These are phyloP conservation scores for Trypanosomatidae sp. DNA, from an alignment of 208 protist genomes.

Conservation along the genomic window DNA sequence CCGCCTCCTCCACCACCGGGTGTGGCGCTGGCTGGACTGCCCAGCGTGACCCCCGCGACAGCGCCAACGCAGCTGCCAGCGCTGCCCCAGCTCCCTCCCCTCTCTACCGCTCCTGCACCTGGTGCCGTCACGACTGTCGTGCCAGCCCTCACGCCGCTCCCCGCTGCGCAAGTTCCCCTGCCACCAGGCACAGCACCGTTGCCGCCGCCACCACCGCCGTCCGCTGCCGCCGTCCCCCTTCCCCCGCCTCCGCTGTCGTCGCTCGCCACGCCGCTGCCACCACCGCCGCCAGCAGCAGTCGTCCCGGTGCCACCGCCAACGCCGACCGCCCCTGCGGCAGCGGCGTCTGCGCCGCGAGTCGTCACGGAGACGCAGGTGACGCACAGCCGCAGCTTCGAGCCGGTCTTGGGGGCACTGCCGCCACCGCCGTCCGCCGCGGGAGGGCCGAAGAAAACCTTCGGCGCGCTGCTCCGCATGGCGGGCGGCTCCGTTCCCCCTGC, in stretches of 20 bases:
- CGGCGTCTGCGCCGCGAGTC: not conserved
- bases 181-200: not conserved
- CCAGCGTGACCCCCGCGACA: no score
- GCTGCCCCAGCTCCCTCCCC: no score
- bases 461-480: slow-evolving; percentile 5
- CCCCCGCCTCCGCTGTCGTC: slow-evolving; percentile 1
- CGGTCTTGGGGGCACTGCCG: slow-evolving; percentile 23
- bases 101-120: no score
- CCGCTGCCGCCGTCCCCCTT: slow-evolving; percentile 1
- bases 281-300: not conserved
- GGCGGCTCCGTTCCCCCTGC: not conserved
- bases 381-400: slow-evolving; percentile 43
- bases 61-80: no score
- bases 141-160: not conserved
- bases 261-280: not conserved
- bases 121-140: no score
- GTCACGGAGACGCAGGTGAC: slow-evolving; percentile 22
- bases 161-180: not conserved
- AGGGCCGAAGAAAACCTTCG: slow-evolving; percentile 11
- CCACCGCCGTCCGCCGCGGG: slow-evolving; percentile 34
- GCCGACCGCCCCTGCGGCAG: not conserved
- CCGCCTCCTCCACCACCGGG: no score
- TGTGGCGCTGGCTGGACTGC: no score
- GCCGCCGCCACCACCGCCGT: slow-evolving; percentile 1
- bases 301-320: not conserved